Conservation (phyloP, 495 filamentous ascomycete genomes). For the Penicillium canescens region DNA sequence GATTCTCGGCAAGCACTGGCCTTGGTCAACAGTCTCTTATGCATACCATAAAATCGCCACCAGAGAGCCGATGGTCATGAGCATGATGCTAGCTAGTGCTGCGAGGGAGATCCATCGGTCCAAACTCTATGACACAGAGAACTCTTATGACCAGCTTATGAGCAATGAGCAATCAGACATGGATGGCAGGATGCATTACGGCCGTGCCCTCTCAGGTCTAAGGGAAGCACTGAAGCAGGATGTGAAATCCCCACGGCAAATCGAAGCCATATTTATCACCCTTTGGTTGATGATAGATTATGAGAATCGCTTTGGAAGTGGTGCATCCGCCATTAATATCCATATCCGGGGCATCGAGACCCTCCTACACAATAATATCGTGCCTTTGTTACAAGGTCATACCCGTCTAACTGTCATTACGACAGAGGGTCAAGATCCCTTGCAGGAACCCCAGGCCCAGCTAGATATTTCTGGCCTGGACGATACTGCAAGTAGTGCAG, state of each 20-base stretch:
- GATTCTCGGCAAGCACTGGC: constrained; percentile 37
- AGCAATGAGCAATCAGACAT: constrained; percentile 19
- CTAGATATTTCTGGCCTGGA: neutral
- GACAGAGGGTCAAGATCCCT: neutral
- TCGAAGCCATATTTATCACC: constrained; percentile 37
- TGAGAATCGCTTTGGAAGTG: constrained; percentile 36
- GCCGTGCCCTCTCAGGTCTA: constrained; percentile 30
- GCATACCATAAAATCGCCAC: constrained; percentile 33
- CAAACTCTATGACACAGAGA: constrained; percentile 19
- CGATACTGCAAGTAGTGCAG: neutral
- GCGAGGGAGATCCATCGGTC: constrained; percentile 30
- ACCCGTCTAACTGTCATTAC: neutral
- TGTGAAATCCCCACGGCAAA: constrained; percentile 26
- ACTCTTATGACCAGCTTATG: constrained; percentile 1
- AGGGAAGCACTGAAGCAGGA: constrained; percentile 30
- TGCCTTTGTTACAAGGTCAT: constrained; percentile 23
- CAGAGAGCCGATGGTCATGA: constrained; percentile 36
- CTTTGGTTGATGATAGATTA: constrained; percentile 40
- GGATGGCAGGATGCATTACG: constrained; percentile 29
- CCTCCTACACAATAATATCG: constrained; percentile 32
- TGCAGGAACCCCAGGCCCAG: neutral
- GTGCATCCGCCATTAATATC: constrained; percentile 31
- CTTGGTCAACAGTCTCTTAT: constrained; percentile 34
- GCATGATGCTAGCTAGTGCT: constrained; percentile 36
- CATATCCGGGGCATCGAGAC: constrained; percentile 33